These are phyloP conservation scores for Coniochaeta pulveracea DNA, from an alignment of 2,329 filamentous ascomycete genomes.

Conservation along the genomic window DNA sequence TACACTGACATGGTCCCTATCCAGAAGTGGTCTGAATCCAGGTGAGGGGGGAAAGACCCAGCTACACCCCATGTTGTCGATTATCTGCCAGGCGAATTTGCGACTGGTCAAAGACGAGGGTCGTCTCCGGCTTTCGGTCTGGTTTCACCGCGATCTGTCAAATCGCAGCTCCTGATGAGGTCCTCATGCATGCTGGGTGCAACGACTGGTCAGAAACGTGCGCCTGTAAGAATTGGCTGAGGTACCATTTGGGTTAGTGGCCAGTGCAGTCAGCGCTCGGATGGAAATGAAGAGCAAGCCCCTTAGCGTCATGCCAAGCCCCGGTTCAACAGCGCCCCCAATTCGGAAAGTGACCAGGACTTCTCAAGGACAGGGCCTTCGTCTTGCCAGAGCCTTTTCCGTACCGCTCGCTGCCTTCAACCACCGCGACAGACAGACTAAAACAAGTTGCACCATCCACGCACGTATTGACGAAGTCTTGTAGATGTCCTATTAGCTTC, in stretches of 20 bases:
- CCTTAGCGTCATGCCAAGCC: conserved; percentile 1
- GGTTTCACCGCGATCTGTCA: conserved; percentile 1
- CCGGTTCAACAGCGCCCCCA: conserved; percentile 1
- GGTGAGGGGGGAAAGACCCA: not conserved
- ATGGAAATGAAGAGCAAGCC: conserved; percentile 4
- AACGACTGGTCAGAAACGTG: no score
- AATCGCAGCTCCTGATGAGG: no score
- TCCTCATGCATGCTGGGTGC: no score
- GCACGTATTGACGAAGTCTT: no score
- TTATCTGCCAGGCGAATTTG: not conserved
- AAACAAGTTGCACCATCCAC: no score
- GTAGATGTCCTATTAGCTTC: no score
- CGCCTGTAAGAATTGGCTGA: no score
- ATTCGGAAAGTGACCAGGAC: conserved; percentile 2
- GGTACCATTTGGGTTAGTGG: conserved; percentile 2
- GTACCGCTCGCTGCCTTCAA: no score
- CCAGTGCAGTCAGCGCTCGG: not conserved
- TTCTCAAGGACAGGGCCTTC: no score
- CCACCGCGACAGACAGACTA: no score
- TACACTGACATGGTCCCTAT: not conserved
- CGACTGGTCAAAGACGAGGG: conserved; percentile 1
- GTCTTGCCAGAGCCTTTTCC: no score
- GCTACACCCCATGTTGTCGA: not conserved
- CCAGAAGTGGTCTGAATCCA: not conserved
- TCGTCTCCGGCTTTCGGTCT: conserved; percentile 2